phyloP scores from a whole-genome alignment of 2,329 filamentous ascomycete genomes.

The Orbilia oligospora region DNA sequence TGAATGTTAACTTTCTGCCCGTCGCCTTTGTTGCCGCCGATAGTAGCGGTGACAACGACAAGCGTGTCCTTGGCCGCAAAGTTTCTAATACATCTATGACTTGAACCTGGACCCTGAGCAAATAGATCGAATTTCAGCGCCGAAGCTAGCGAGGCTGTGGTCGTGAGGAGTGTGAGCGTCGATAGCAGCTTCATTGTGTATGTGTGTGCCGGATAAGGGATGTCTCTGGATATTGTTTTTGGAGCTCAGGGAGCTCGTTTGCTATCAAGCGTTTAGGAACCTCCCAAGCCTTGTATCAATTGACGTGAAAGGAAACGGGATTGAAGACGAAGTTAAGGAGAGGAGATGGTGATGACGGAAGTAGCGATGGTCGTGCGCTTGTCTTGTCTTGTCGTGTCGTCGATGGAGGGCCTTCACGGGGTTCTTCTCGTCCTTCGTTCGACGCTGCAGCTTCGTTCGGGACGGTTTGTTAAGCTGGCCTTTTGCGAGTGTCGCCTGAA shows the following conservation, averaged over 20 bases:
- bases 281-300: slow-evolving; percentile 20
- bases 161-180: slow-evolving; percentile 46
- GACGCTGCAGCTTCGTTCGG: slow-evolving; percentile 36
- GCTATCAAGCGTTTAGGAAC: neutral
- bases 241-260: slow-evolving; percentile 25
- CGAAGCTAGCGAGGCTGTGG: slow-evolving; percentile 65
- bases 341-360: slow-evolving; percentile 20
- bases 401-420: slow-evolving; percentile 22
- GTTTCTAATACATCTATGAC: slow-evolving; percentile 91
- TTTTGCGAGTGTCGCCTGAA: slow-evolving; percentile 40
- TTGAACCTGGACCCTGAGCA: slow-evolving; percentile 76
- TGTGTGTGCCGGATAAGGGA: slow-evolving; percentile 22
- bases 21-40: slow-evolving; percentile 88
- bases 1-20: slow-evolving; percentile 95
- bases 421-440: slow-evolving; percentile 36
- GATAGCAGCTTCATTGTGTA: slow-evolving; percentile 56
- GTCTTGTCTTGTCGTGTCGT: slow-evolving; percentile 22
- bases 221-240: neutral
- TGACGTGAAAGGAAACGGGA: slow-evolving; percentile 18
- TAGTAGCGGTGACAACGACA: slow-evolving; percentile 92
- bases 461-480: slow-evolving; percentile 59
- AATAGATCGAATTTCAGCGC: slow-evolving; percentile 95
- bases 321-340: neutral
- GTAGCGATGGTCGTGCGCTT: slow-evolving; percentile 40
- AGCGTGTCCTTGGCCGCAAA: slow-evolving; percentile 93